Percentiles rank a stretch among this genome's conserved stretches.
Evolutionary conservation across 192 early-diverging fungal genomes (phyloP).

Genomic region (Rhizophagus clarus): DNA sequence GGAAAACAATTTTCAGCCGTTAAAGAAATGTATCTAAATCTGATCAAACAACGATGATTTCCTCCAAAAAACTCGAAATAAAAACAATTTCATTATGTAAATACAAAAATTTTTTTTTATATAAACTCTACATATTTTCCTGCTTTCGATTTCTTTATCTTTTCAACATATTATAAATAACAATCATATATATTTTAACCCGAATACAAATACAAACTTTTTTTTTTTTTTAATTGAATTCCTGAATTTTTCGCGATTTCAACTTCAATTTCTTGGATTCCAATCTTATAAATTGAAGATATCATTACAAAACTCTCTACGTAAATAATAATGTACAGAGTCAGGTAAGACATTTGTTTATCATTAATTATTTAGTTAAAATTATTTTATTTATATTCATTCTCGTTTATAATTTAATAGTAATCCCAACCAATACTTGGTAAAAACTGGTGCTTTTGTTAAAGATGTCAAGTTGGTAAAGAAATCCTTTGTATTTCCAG

Average conservation of each 20-base stretch:
- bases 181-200: neutral
- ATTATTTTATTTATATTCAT: neutral
- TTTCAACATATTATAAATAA: neutral
- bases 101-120: neutral
- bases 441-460: conserved; percentile 47
- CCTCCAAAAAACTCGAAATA: no score
- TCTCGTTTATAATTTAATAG: neutral
- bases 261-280: no score
- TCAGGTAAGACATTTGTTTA: neutral
- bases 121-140: neutral
- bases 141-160: neutral
- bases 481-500: conserved; percentile 44
- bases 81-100: neutral
- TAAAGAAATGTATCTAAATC: no score
- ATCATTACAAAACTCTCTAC: no score
- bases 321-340: neutral
- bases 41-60: no score
- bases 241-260: neutral
- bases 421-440: conserved; percentile 46
- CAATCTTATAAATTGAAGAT: no score
- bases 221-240: neutral
- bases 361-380: no score
- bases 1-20: no score
- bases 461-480: conserved; percentile 39
- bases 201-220: neutral